Base-by-base conservation (phyloP, 805 yeast species). In the Candida lessepsii region DNA sequence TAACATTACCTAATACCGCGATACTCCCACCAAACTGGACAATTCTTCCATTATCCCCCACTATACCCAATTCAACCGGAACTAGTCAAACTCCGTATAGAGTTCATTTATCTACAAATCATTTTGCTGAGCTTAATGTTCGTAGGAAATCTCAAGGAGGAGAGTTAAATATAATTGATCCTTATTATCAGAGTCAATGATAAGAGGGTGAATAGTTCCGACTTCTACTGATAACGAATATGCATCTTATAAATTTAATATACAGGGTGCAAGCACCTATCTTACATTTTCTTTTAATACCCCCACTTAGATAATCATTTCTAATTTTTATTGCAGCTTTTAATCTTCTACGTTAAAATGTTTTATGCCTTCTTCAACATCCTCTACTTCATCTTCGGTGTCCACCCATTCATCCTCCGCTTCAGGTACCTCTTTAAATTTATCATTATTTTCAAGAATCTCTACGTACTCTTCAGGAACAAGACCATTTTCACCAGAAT, bases 391-490 rank as follows among this genome's bases (percentile, higher is more conserved):
- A 23, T 45, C 49, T n/a, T 45, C 49, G 3, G 48, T 46, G 33
- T 48, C 52, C 5, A 44, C 49, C 50, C 49, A 46, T 13, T 50
- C 51, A 16, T 37, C 45, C 11, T 44, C 44, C 2, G 36, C 36
- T 18, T 26, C 38, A 20, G 35, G 27, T 3, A 21, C 35, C 13
- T 32, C 35, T 20, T 32, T 32, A 28, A 16, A 14, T 11, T 28
- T 28, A 15, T 32, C 35, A 19, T 35, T 21, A 16, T 36, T 30
- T 2, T 39, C 51, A 25, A 61, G 31, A 4, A 76, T 58, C 41
- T 86, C 83, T 21, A 93, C 96, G 54, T 90, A 93, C 53, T 86
- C 96, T 54, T 90, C 96, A 1, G 99, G 99, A 5, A 93, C 95
- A 37, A 93, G 75, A 2, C 99, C 99, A 9, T 95, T 86, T 47